These are phyloP conservation scores for Orbilia brochopaga DNA, from an alignment of 2,329 filamentous ascomycete species.

Conservation along the genomic window DNA sequence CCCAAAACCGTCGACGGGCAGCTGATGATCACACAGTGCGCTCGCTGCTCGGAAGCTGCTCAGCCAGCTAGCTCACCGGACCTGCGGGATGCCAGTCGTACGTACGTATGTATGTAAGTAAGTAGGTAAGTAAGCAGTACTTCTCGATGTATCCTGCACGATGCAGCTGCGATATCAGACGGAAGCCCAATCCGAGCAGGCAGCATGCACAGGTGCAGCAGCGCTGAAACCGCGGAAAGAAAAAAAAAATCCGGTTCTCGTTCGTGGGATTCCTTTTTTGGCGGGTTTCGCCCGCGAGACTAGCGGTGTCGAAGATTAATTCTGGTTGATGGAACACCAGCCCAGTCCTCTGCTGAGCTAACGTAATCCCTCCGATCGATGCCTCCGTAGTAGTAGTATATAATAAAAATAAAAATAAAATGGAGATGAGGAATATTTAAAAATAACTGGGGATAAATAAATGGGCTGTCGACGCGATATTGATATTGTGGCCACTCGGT, in stretches of 20 bases:
- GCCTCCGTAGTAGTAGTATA: too few relatives aligned
- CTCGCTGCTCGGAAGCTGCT: too few relatives aligned
- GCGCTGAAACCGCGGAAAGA: neutral
- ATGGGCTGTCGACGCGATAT: neutral
- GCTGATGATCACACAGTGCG: neutral
- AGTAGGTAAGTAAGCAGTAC: too few relatives aligned
- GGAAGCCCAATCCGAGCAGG: constrained; percentile 28
- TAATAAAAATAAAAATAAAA: too few relatives aligned
- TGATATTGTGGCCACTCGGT: too few relatives aligned
- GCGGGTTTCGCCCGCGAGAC: too few relatives aligned
- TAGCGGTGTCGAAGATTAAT: too few relatives aligned
- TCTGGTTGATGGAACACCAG: neutral
- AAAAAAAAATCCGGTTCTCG: constrained; percentile 6
- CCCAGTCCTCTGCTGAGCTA: neutral
- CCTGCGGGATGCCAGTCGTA: too few relatives aligned
- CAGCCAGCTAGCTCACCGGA: constrained; percentile 32
- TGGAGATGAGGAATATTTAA: neutral
- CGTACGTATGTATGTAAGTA: too few relatives aligned
- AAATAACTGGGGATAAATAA: neutral
- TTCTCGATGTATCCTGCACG: too few relatives aligned
- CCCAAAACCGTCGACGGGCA: constrained; percentile 26
- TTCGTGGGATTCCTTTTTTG: neutral
- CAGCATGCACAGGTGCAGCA: constrained; percentile 4
- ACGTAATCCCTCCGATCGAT: too few relatives aligned
- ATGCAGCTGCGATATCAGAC: constrained; percentile 24